Evolutionary conservation across 352 stramenopile species (phyloP), one percentile per base, ranked within the genome.

Genomic region (Globisporangium radiosum): DNA sequence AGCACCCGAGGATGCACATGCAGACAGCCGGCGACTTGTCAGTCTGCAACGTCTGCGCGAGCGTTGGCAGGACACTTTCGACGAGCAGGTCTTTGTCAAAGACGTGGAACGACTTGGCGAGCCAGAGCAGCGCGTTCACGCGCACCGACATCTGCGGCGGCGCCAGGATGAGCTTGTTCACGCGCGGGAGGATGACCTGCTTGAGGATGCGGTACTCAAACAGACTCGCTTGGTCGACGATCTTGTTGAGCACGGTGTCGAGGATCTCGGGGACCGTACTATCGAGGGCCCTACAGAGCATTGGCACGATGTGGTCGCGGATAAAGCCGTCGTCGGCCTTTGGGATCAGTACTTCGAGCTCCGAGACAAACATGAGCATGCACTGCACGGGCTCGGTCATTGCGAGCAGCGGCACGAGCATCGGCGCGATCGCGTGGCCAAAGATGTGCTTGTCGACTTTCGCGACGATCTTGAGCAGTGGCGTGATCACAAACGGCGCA

Each of bases 191-290:
- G 54, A 95, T 95, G 38, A 91, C 78, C 44, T 92, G 80, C 71
- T 95, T 95, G 43, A 95, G 68, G 60, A 95, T 91, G 25, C 83
- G 83, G 68, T 95, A 95, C 60, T 95, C 85, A 47, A 95, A 95
- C 25, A 95, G 62, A 64, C 80, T 92, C 39, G 85, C 85, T 42
- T 93, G 83, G 57, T 93, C 83, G 19, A 89, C 80, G 57, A 95
- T 92, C 65, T 95, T 92, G 69, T 93, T 95, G 15, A 95, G 68
- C 33, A 95, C 85, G 4, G 82, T 93, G 54, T 95, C 85, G 13
- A 93, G 61, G 54, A 95, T 95, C 60, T 95, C 85, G 0, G 83
- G 83, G 10, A 95, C 83, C 0, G 81, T 92, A 50, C 76, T 90
- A 59, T 95, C 85, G 0, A 95, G 68, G 11, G 85, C 81, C 44